Evolutionary conservation across 2,329 filamentous ascomycete genomes (phyloP).

Genomic region (Pestalotiopsis sp.): DNA sequence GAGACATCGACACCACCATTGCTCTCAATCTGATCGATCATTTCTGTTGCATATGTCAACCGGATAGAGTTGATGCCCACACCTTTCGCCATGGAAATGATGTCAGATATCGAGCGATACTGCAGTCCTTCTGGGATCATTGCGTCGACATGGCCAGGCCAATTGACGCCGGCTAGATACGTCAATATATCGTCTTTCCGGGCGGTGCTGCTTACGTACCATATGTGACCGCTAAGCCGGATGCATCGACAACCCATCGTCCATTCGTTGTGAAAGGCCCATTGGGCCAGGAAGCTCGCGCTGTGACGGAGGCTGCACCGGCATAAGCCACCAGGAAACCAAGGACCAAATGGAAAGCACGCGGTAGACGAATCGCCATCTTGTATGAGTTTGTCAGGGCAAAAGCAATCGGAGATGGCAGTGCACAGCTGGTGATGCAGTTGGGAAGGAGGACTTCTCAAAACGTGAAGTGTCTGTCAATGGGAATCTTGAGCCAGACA

Average conservation of each 20-base stretch:
- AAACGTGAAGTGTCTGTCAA: no score
- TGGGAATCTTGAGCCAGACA: no score
- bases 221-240: constrained; percentile 39
- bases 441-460: no score
- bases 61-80: constrained; percentile 66
- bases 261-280: constrained; percentile 43
- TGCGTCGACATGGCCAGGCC: constrained; percentile 62
- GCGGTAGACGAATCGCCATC: background rate
- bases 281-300: constrained; percentile 34
- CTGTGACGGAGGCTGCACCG: background rate
- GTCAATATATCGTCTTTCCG: background rate
- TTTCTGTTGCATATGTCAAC: constrained; percentile 65
- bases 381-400: no score
- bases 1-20: constrained; percentile 50
- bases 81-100: constrained; percentile 59
- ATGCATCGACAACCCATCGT: constrained; percentile 44
- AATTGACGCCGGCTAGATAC: constrained; percentile 59
- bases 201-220: background rate
- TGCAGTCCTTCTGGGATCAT: constrained; percentile 69
- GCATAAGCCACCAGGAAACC: no score
- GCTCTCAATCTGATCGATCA: constrained; percentile 61
- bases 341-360: background rate
- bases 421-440: no score
- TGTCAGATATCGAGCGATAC: constrained; percentile 57
- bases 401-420: no score